Base-by-base conservation (phyloP, 1,139 yeast species). In the Citeromyces siamensis region DNA sequence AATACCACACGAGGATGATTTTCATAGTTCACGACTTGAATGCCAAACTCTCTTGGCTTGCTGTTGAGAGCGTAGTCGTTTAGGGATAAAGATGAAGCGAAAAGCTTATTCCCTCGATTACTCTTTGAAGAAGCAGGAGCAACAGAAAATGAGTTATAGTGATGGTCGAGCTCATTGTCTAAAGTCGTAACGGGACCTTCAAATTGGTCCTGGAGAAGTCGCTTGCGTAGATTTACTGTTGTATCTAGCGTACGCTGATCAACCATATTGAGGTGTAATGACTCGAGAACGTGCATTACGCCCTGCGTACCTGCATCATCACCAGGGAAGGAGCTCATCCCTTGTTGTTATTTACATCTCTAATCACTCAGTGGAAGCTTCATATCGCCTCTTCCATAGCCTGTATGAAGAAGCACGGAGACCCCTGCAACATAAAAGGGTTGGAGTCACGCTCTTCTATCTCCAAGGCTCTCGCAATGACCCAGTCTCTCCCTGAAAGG, bases 401-500 rank as follows among this genome's bases (percentile, higher is more conserved):
- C 28, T 23, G 14, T 5, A 23, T 23, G 28, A n/a, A 23, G 13
- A 23, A 23, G 14, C 28, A 23, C 10, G 13, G 14, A 23, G 28
- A 23, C 28, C 8, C 8, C 10, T 23, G 28, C 10, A 23, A 14
- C 28, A 23, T 23, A 23, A 23, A 23, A 5, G 28, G 28, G 13
- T 23, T 23, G 28, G 28, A 12, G 8, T 23, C 73, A 38, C 58
- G 59, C 45, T 71, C 71, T 38, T 64, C 68, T 32, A 83, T 67
- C 17, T 52, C 55, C 8, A 58, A 49, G 9, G 82, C 71, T 34
- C 80, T 59, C 0, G 80, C 88, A 19, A 83, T 79, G 47, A 82
- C 61, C 84, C 90, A 83, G 44, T 82, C 93, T 38, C 76, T 56
- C 35, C 55, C 55, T 43, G 54, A 48, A 38, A 64, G 42, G 26